These are phyloP conservation scores for Bruguiera hainesii DNA, from an alignment of 441 rosid genomes.

Conservation along the genomic window DNA sequence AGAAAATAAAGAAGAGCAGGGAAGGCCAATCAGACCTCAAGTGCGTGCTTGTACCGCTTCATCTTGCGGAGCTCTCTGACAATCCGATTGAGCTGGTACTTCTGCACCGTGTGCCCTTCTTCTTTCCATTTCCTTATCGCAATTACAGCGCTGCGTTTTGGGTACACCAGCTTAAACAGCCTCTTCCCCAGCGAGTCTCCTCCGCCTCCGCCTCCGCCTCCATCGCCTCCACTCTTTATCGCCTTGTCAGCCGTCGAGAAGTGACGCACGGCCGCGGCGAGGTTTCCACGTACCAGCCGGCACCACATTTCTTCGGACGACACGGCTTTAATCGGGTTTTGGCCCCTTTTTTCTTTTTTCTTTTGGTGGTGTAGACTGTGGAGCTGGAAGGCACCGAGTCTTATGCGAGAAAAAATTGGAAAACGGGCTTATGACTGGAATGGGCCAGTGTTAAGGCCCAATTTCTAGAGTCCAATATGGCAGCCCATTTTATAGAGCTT, in stretches of 20 bases:
- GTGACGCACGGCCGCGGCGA: slow-evolving; percentile 41
- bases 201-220: slow-evolving; percentile 32
- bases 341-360: neutral
- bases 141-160: slow-evolving; percentile 79
- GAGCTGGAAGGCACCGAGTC: neutral
- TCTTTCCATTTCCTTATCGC: slow-evolving; percentile 71
- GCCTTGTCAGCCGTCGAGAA: slow-evolving; percentile 37
- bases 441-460: neutral
- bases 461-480: neutral
- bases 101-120: slow-evolving; percentile 64
- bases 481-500: neutral
- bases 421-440: neutral
- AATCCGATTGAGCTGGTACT: slow-evolving; percentile 82
- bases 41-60: slow-evolving; percentile 85
- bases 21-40: slow-evolving; percentile 45
- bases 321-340: neutral
- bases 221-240: slow-evolving; percentile 24
- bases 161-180: slow-evolving; percentile 59
- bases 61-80: slow-evolving; percentile 88
- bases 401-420: too few relatives aligned
- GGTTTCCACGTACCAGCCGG: slow-evolving; percentile 32
- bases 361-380: neutral
- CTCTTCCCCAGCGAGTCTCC: slow-evolving; percentile 65
- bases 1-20: neutral
- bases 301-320: slow-evolving; percentile 25